These are phyloP conservation scores for Colletotrichum eleusines DNA, from an alignment of 2,329 filamentous ascomycete genomes.

Conservation along the genomic window DNA sequence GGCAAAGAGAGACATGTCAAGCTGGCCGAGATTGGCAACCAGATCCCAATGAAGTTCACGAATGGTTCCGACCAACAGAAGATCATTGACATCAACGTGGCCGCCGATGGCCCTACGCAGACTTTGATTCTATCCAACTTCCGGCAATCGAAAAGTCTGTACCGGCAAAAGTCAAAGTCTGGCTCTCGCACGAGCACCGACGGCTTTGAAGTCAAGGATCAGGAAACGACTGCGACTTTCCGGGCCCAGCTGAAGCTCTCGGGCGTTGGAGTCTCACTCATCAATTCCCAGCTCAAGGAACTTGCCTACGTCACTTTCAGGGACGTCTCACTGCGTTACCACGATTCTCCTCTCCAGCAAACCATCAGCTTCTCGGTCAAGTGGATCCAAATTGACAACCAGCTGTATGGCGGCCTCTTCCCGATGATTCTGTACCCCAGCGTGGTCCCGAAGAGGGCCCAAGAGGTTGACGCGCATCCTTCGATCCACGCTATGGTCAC, in stretches of 20 bases:
- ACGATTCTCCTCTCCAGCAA: conserved; percentile 93
- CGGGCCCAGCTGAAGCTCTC: conserved; percentile 88
- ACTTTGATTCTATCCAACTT: conserved; percentile 95
- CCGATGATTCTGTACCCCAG: conserved; percentile 97
- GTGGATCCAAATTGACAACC: conserved; percentile 99
- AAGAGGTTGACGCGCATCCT: conserved; percentile 95
- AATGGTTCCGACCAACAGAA: conserved; percentile 77
- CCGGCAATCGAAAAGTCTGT: conserved; percentile 91
- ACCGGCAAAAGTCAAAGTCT: conserved; percentile 70
- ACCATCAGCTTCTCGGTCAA: conserved; percentile 92
- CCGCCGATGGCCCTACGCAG: conserved; percentile 94
- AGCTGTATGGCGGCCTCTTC: conserved; percentile 98
- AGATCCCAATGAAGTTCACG: conserved; percentile 92
- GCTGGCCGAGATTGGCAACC: conserved; percentile 94
- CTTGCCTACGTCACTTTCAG: conserved; percentile 93
- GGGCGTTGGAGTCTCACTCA: conserved; percentile 90
- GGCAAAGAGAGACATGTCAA: conserved; percentile 92
- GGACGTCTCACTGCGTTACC: conserved; percentile 91
- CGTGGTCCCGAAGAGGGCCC: conserved; percentile 95
- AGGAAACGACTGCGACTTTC: conserved; percentile 90
- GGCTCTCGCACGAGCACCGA: conserved; percentile 66
- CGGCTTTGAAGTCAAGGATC: conserved; percentile 93
- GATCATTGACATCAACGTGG: conserved; percentile 96
- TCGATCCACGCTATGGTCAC: conserved; percentile 94
- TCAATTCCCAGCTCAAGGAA: conserved; percentile 93